phyloP scores from a whole-genome alignment of 495 filamentous ascomycete genomes.

The Annulohypoxylon moriforme region DNA sequence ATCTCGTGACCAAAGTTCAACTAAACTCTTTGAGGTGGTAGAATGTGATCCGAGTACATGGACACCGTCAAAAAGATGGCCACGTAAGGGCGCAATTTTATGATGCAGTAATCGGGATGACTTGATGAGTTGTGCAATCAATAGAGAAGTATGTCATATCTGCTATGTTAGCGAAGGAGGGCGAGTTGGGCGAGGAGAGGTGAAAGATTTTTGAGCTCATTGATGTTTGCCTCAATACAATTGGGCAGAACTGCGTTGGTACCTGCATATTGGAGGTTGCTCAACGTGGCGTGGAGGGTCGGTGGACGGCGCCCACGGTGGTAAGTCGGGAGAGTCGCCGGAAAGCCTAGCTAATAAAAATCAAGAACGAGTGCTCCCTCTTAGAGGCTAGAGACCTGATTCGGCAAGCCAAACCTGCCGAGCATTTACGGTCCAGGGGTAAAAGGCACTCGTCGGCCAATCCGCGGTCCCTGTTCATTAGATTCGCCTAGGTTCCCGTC shows the following conservation, averaged over 20 bases:
- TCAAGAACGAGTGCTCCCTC: constrained; percentile 21
- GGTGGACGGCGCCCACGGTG: constrained; percentile 18
- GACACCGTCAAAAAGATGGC: constrained; percentile 23
- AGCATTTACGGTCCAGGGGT: constrained; percentile 40
- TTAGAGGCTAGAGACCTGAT: constrained; percentile 21
- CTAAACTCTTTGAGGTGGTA: neutral
- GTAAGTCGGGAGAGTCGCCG: constrained; percentile 33
- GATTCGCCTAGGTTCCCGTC: constrained; percentile 39
- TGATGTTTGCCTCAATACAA: constrained; percentile 25
- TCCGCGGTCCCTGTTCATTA: constrained; percentile 24
- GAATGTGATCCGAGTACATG: constrained; percentile 25
- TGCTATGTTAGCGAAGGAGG: neutral
- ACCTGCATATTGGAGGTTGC: constrained; percentile 42
- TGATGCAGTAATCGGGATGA: constrained; percentile 40
- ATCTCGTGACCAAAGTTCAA: neutral
- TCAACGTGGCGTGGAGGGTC: constrained; percentile 32
- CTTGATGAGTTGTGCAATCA: constrained; percentile 30
- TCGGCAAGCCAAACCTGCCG: constrained; percentile 28
- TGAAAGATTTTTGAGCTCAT: neutral
- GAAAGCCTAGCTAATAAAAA: constrained; percentile 34
- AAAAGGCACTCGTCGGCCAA: constrained; percentile 30
- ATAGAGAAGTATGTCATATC: neutral
- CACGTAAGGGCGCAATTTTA: constrained; percentile 36
- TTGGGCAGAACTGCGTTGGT: constrained; percentile 25
- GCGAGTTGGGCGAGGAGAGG: neutral